Conservation (phyloP, 495 filamentous ascomycete genomes). For the Amniculicola lignicola region DNA sequence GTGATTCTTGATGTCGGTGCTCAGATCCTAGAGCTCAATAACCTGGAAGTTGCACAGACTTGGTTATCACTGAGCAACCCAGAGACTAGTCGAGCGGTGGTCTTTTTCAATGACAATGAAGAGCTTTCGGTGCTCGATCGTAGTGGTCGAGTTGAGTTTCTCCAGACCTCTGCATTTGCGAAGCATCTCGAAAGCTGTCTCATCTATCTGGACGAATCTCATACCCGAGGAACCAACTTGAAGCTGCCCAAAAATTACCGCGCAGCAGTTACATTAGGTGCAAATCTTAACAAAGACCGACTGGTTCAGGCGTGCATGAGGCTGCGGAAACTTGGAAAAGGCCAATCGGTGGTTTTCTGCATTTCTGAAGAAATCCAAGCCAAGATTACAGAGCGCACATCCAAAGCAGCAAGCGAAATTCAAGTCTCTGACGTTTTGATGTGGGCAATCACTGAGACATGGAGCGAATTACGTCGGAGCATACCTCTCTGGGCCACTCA, state of each 20-base stretch:
- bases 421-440: not conserved
- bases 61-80: not conserved
- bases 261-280: slow-evolving; percentile 6
- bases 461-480: not conserved
- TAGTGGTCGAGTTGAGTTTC: not conserved
- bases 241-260: not conserved
- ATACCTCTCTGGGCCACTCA: not conserved
- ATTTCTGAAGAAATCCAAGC: slow-evolving; percentile 48
- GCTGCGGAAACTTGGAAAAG: slow-evolving; percentile 8
- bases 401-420: not conserved
- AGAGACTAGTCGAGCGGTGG: not conserved
- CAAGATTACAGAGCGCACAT: slow-evolving; percentile 31
- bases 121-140: not conserved
- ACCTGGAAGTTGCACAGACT: not conserved
- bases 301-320: slow-evolving; percentile 12
- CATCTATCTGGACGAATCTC: slow-evolving; percentile 10
- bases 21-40: not conserved
- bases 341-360: slow-evolving; percentile 40
- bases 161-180: not conserved
- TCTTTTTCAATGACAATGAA: not conserved
- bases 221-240: slow-evolving; percentile 2
- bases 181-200: not conserved
- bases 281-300: not conserved
- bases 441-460: not conserved
- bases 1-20: slow-evolving; percentile 49